Conservation (phyloP, 495 filamentous ascomycete genomes). For the Xanthoparmelia taractica region DNA sequence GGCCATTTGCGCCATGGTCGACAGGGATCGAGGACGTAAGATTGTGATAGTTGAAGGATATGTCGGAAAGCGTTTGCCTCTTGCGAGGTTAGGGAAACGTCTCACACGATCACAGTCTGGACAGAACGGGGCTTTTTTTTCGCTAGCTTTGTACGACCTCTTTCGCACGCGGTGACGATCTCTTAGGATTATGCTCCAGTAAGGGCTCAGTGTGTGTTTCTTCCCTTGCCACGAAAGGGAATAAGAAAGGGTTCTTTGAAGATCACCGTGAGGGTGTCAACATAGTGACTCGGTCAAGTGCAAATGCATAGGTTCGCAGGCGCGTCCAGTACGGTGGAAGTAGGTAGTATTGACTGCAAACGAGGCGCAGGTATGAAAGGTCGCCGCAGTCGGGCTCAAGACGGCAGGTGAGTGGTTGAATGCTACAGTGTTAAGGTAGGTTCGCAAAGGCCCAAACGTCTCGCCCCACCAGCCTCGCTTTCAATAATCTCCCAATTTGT, state of each 20-base stretch:
- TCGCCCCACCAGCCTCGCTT: constrained; percentile 9
- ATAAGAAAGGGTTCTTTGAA: constrained; percentile 2
- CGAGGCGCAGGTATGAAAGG: constrained; percentile 18
- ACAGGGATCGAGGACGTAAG: constrained; percentile 22
- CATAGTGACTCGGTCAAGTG: constrained; percentile 12
- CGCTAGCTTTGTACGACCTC: not conserved
- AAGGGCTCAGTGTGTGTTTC: not conserved
- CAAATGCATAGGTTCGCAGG: constrained; percentile 12
- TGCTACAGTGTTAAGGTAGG: not conserved
- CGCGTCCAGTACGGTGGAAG: constrained; percentile 12
- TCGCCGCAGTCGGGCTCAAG: constrained; percentile 11
- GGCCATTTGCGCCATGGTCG: constrained; percentile 53
- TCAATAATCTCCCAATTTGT: not conserved
- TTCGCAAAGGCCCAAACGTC: not conserved
- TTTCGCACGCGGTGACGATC: constrained; percentile 1
- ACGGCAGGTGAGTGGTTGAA: constrained; percentile 8
- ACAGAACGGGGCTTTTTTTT: constrained; percentile 1
- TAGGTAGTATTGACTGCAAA: constrained; percentile 9
- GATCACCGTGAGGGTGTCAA: constrained; percentile 10
- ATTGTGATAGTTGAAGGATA: constrained; percentile 30
- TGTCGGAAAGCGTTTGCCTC: constrained; percentile 17
- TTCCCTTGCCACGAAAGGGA: constrained; percentile 2
- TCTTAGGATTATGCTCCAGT: constrained; percentile 3
- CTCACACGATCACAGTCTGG: not conserved
- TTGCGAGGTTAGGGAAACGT: not conserved